phyloP scores from a whole-genome alignment of 495 filamentous ascomycete species.

The Penicillium mononematosum region DNA sequence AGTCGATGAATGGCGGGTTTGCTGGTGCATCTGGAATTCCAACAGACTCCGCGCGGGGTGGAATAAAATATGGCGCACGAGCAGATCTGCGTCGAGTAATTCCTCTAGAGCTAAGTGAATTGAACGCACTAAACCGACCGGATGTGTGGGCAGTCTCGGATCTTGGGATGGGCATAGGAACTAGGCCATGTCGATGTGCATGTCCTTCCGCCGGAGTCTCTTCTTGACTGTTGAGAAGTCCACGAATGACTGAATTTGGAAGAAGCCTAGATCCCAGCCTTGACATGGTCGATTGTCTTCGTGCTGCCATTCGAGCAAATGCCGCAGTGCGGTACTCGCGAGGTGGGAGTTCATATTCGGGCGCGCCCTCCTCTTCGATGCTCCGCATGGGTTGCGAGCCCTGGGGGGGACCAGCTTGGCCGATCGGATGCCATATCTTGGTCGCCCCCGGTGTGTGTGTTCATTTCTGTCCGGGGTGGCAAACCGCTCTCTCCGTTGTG shows the following conservation, averaged over 20 bases:
- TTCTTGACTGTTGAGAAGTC: conserved; percentile 45
- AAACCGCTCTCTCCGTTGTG: conserved; percentile 26
- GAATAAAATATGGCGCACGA: conserved; percentile 40
- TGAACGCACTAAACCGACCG: conserved; percentile 47
- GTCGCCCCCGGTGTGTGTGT: conserved; percentile 11
- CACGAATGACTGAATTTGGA: conserved; percentile 49
- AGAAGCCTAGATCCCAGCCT: conserved; percentile 50
- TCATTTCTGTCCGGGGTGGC: conserved; percentile 22
- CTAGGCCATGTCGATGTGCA: conserved; percentile 48
- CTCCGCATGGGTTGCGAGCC: conserved; percentile 33
- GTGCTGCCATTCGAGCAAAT: conserved; percentile 43
- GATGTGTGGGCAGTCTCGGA: conserved; percentile 38
- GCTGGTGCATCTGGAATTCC: conserved; percentile 26
- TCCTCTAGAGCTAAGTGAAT: conserved; percentile 39
- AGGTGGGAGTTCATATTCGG: conserved; percentile 27
- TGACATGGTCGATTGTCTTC: conserved; percentile 53
- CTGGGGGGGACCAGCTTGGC: conserved; percentile 16
- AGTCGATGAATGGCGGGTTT: conserved; percentile 26
- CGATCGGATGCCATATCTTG: conserved; percentile 19
- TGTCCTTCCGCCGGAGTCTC: conserved; percentile 51
- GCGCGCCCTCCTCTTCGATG: conserved; percentile 34
- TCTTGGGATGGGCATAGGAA: conserved; percentile 41
- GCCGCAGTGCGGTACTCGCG: conserved; percentile 38
- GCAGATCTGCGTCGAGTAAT: conserved; percentile 40
- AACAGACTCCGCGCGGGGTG: conserved; percentile 34